Percentiles rank a stretch among this genome's conserved stretches.
Conservation (phyloP, 345 rosid species). For the Salix dunnii region DNA sequence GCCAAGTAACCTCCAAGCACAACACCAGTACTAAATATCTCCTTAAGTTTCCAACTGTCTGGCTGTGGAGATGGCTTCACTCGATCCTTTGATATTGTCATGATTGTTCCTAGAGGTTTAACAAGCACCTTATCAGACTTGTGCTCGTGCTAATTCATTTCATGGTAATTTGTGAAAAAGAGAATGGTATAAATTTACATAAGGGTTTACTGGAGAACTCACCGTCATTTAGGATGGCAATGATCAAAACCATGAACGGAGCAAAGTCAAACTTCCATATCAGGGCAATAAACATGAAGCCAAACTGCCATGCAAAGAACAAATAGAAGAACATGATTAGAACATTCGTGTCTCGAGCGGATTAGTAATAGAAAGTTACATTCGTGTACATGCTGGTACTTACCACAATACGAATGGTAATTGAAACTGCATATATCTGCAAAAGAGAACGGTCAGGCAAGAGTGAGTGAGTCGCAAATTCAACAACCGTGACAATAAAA, state of each 20-base stretch:
- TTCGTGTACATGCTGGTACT: constrained; percentile 20
- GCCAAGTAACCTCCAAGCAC: constrained; percentile 86
- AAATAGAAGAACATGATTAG: neutral
- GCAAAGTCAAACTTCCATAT: constrained; percentile 86
- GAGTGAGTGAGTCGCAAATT: constrained; percentile 5
- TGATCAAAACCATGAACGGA: constrained; percentile 88
- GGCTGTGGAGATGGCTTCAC: constrained; percentile 90
- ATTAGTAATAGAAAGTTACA: neutral
- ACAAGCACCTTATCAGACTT: constrained; percentile 7
- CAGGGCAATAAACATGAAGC: constrained; percentile 82
- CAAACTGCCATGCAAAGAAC: constrained; percentile 50
- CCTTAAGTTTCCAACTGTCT: constrained; percentile 86
- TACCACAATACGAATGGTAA: constrained; percentile 89
- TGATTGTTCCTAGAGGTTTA: constrained; percentile 59
- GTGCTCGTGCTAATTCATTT: neutral
- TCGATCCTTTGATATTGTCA: constrained; percentile 85
- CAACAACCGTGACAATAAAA: neutral
- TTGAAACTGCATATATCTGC: constrained; percentile 94
- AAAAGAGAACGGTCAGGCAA: constrained; percentile 8
- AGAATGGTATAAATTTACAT: neutral
- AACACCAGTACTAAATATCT: constrained; percentile 72
- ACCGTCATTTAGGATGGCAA: constrained; percentile 91
- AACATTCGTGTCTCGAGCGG: neutral
- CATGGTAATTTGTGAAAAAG: neutral
- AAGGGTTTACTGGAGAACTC: constrained; percentile 20